phyloP scores from a whole-genome alignment of 2,329 filamentous ascomycete genomes.

The Elsinoe ampelina region DNA sequence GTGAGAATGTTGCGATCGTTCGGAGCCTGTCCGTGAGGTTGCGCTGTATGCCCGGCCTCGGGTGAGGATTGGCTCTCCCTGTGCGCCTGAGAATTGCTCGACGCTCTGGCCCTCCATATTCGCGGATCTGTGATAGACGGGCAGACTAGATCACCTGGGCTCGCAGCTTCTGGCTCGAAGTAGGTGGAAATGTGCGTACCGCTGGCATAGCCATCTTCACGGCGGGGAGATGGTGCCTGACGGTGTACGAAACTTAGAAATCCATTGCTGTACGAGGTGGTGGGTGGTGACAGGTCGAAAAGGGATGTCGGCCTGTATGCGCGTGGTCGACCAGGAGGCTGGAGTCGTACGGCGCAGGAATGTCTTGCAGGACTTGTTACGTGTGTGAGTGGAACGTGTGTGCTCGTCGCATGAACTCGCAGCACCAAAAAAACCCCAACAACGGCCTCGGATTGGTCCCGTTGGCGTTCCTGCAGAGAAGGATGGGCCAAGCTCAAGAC shows the following conservation, averaged over 20 bases:
- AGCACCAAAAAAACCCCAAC: background rate
- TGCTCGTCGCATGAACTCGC: slow-evolving; percentile 5
- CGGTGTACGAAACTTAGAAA: background rate
- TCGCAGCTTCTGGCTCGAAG: background rate
- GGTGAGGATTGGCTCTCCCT: slow-evolving; percentile 29
- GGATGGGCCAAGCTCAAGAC: slow-evolving; percentile 10
- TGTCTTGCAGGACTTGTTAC: background rate
- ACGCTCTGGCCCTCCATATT: background rate
- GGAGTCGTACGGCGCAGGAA: background rate
- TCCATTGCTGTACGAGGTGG: background rate
- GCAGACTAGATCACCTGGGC: too few species aligned
- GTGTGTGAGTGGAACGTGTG: slow-evolving; percentile 8
- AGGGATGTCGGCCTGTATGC: background rate
- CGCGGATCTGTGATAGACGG: background rate
- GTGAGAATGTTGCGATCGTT: slow-evolving; percentile 32
- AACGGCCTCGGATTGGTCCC: background rate
- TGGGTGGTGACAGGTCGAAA: slow-evolving; percentile 1
- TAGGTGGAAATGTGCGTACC: background rate
- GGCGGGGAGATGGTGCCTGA: background rate
- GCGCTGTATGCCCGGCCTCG: slow-evolving; percentile 38
- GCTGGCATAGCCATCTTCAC: background rate
- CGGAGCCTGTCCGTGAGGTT: slow-evolving; percentile 33
- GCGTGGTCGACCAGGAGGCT: background rate
- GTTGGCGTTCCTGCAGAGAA: slow-evolving; percentile 9
- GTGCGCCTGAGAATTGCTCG: background rate